Percentiles rank a stretch among this genome's conserved stretches.
These are phyloP conservation scores for Colletotrichum sp. DNA, from an alignment of 2,329 filamentous ascomycete genomes.

Conservation along the genomic window DNA sequence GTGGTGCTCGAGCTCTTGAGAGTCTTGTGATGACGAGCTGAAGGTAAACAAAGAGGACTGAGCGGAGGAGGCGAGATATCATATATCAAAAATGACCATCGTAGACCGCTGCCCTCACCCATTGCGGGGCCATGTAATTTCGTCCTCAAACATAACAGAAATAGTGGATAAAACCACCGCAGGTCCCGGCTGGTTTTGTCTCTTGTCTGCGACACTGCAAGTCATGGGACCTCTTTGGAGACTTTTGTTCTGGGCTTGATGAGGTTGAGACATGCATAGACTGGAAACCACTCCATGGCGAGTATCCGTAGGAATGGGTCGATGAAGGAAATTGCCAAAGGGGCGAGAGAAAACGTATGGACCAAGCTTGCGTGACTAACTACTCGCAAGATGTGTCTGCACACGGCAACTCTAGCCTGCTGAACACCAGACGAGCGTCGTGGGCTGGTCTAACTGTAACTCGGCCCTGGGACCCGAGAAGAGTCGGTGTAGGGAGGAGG, in stretches of 20 bases:
- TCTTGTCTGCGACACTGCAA: constrained; percentile 5
- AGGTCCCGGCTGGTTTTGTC: background rate
- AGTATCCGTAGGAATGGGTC: constrained; percentile 5
- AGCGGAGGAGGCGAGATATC: constrained; percentile 12
- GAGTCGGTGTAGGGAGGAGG: background rate
- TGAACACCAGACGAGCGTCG: background rate
- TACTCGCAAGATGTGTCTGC: background rate
- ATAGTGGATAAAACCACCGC: background rate
- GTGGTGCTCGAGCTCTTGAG: background rate
- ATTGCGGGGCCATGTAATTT: background rate
- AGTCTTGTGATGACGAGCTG: background rate
- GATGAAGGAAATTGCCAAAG: constrained; percentile 12
- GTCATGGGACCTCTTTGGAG: background rate
- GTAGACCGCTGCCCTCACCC: constrained; percentile 2
- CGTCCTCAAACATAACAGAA: constrained; percentile 9
- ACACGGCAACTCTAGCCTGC: background rate
- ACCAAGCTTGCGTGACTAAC: background rate
- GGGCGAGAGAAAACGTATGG: constrained; percentile 1
- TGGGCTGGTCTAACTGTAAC: background rate
- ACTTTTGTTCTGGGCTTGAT: background rate
- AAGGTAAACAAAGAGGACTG: constrained; percentile 15
- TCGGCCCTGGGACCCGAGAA: background rate
- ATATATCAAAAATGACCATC: constrained; percentile 21
- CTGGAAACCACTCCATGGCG: background rate
- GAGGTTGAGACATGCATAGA: constrained; percentile 18